A percentile compares a stretch with the other conserved stretches of the same genome.
Conservation (phyloP, 805 yeast genomes). For the Ogataea parapolymorpha region DNA sequence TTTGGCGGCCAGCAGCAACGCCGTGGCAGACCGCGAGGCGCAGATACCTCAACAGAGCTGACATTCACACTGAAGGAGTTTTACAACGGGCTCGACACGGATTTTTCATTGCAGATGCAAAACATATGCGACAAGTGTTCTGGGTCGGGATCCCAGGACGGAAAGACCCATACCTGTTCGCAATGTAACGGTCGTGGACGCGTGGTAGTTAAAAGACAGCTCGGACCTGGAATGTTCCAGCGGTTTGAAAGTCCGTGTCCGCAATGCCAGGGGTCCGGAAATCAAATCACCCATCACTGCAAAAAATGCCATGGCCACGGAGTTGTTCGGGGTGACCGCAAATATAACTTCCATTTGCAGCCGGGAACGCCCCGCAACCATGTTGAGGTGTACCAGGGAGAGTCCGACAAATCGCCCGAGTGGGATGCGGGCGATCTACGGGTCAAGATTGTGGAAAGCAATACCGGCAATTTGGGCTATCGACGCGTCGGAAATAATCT, state of each 20-base stretch:
- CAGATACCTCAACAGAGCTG: conserved; percentile 52
- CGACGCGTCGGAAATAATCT: conserved; percentile 72
- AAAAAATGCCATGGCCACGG: conserved; percentile 67
- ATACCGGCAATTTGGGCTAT: conserved; percentile 68
- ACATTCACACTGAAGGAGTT: conserved; percentile 60
- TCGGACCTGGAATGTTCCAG: conserved; percentile 91
- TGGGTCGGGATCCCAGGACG: conserved; percentile 86
- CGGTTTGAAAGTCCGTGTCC: conserved; percentile 78
- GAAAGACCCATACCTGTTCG: conserved; percentile 59
- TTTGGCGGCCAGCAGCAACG: conserved; percentile 41
- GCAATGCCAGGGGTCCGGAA: conserved; percentile 75
- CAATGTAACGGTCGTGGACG: conserved; percentile 78
- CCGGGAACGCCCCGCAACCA: conserved; percentile 69
- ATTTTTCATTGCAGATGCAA: conserved; percentile 63
- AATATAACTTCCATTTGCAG: conserved; percentile 56
- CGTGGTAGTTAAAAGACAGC: conserved; percentile 58
- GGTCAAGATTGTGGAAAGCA: conserved; percentile 56
- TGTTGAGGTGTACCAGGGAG: conserved; percentile 60
- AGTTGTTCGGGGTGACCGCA: conserved; percentile 52
- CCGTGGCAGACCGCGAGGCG: conserved; percentile 52
- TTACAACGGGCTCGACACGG: conserved; percentile 63
- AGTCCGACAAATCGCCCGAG: conserved; percentile 84
- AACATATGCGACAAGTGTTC: conserved; percentile 73
- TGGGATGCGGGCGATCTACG: conserved; percentile 76
- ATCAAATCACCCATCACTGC: conserved; percentile 62